phyloP scores from a whole-genome alignment of 805 yeast genomes.

The Lachancea dasiensis region DNA sequence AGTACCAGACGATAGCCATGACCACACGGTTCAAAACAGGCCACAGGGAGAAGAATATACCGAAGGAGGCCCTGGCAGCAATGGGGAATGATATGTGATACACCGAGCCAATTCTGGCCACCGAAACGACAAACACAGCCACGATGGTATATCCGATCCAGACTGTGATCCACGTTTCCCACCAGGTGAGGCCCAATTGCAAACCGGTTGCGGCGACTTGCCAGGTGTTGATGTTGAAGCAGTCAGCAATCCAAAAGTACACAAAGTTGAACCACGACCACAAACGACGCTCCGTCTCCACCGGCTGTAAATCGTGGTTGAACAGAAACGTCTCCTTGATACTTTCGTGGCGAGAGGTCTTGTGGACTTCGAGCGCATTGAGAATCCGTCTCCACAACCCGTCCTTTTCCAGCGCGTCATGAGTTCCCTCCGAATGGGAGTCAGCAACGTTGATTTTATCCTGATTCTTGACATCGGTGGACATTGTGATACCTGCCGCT shows the following conservation, averaged over 20 bases:
- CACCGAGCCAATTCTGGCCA: slow-evolving; percentile 72
- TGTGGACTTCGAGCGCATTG: slow-evolving; percentile 5
- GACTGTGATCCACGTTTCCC: slow-evolving; percentile 86
- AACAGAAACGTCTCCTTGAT: slow-evolving; percentile 58
- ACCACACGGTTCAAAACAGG: slow-evolving; percentile 84
- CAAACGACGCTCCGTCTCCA: slow-evolving; percentile 64
- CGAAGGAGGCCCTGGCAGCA: slow-evolving; percentile 73
- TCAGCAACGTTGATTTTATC: too few species aligned
- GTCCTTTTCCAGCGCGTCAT: too few species aligned
- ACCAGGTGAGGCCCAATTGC: slow-evolving; percentile 73
- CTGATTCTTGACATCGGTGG: too few species aligned
- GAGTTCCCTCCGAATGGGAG: too few species aligned
- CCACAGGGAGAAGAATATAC: slow-evolving; percentile 83
- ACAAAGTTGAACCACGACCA: slow-evolving; percentile 84
- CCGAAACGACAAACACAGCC: slow-evolving; percentile 61
- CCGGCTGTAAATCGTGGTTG: slow-evolving; percentile 75
- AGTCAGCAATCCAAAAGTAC: slow-evolving; percentile 82
- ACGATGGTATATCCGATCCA: slow-evolving; percentile 77
- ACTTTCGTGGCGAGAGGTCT: slow-evolving; percentile 6
- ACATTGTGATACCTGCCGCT: too few species aligned
- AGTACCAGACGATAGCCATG: slow-evolving; percentile 83
- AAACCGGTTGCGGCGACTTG: slow-evolving; percentile 87
- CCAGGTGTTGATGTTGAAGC: slow-evolving; percentile 87
- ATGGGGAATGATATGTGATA: slow-evolving; percentile 87
- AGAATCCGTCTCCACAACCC: slow-evolving; percentile 5